Evolutionary conservation across 2,329 filamentous ascomycete species (phyloP), one percentile per base, ranked within the genome.

Genomic region (Penicillium janthinellum): DNA sequence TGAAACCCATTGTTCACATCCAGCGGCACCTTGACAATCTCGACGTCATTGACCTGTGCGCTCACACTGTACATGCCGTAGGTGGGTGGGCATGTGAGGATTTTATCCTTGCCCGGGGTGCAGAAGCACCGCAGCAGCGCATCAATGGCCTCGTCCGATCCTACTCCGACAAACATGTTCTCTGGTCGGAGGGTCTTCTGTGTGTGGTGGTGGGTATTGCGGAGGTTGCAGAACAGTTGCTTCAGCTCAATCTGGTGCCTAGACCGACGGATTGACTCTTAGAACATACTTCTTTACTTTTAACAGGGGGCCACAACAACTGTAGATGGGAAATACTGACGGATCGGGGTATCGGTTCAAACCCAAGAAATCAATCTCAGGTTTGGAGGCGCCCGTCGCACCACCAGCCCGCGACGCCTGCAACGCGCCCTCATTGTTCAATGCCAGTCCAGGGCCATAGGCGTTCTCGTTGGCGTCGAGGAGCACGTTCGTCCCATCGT

Each of bases 51-150:
- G 67, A 97, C 89, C 73, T 96, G 90, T 0, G 95, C 95, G 6
- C 91, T 96, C 17, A 99, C 95, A 49, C 87, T 83, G 81, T 99
- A 99, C 95, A 99, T 99, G 79, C 95, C 95, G 76, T 99, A 99
- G 0, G 95, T 99, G 0, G 95, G 95, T 17, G 95, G 95, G 73
- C 94, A 98, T 44, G 92, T 94, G 38, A 99, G 85, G 73, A 99
- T 96, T 73, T 90, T 92, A 78, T 99, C 95, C 66, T 84, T 84
- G 48, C 89, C 91, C 0, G 95, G 95, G 1, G 87, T 81, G 79
- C 95, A 99, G 81, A 99, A 99, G 77, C 91, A 95, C 55, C 95
- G 89, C 60, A 99, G 84, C 42, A 99, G 85, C 5, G 91, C 92
- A 78, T 99, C 95, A 73, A 99, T 96, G 64, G 92, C 94, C 83